These are phyloP conservation scores for Silene vulgaris DNA, from an alignment of 179 eudicot species.

Conservation along the genomic window DNA sequence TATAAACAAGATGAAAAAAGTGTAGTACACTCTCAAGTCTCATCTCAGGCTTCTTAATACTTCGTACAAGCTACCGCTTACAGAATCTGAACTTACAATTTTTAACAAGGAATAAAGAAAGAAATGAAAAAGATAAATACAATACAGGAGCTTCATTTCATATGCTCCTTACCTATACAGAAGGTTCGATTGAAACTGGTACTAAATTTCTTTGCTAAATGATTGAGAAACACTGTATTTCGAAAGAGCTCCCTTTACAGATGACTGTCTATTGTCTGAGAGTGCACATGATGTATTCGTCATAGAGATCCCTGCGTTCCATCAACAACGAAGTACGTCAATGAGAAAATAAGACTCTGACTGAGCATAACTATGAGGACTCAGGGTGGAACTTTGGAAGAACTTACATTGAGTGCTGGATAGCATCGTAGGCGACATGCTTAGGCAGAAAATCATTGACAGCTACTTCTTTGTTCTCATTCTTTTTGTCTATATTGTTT, in stretches of 20 bases:
- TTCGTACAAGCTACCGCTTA: not conserved
- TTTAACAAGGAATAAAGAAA: not conserved
- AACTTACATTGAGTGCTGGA: constrained; percentile 76
- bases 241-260: constrained; percentile 5
- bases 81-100: not conserved
- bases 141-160: not conserved
- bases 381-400: not conserved
- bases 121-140: not conserved
- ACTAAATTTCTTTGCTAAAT: not conserved
- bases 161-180: not conserved
- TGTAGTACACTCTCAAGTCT: not conserved
- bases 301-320: constrained; percentile 40
- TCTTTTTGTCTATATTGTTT: constrained; percentile 67
- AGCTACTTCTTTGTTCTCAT: constrained; percentile 91
- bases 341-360: not conserved
- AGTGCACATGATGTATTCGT: constrained; percentile 36
- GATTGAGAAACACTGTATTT: not conserved
- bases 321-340: not conserved
- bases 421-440: constrained; percentile 54
- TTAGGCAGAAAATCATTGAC: constrained; percentile 72
- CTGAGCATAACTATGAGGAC: not conserved
- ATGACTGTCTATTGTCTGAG: constrained; percentile 26
- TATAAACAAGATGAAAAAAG: not conserved
- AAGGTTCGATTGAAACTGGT: not conserved
- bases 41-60: not conserved